These are phyloP conservation scores for Allium fistulosum DNA, from an alignment of 106 monocot species.

Conservation along the genomic window DNA sequence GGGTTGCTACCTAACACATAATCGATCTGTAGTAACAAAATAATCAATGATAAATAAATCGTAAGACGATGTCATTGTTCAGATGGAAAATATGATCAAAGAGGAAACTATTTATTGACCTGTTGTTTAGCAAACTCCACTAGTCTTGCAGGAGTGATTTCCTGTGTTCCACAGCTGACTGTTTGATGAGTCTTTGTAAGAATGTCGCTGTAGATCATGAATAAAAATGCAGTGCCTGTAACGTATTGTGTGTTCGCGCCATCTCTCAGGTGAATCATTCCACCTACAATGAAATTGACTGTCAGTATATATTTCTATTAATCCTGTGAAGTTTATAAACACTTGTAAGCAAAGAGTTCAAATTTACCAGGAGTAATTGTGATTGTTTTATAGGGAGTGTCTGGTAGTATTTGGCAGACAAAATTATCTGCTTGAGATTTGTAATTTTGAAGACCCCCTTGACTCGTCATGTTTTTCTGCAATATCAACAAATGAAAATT, in stretches of 20 bases:
- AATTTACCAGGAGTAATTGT: constrained; percentile 53
- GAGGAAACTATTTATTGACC: constrained; percentile 11
- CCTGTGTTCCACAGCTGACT: constrained; percentile 52
- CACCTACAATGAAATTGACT: constrained; percentile 25
- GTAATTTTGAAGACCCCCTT: constrained; percentile 40
- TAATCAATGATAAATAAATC: not conserved
- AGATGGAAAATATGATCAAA: too few relatives aligned
- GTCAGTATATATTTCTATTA: not conserved
- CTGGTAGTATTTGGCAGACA: constrained; percentile 72
- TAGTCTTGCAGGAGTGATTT: constrained; percentile 40
- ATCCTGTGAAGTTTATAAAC: not conserved
- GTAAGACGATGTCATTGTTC: not conserved
- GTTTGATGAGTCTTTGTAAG: constrained; percentile 35
- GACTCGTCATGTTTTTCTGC: constrained; percentile 44
- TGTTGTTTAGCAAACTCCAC: constrained; percentile 81
- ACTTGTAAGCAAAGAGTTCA: not conserved
- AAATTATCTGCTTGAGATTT: constrained; percentile 87
- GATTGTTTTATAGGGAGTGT: constrained; percentile 66
- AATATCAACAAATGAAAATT: not conserved
- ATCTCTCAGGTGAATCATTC: constrained; percentile 72
- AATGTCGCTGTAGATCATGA: constrained; percentile 62
- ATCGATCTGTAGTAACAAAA: constrained; percentile 49
- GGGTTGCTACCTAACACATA: constrained; percentile 84
- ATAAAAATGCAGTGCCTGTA: constrained; percentile 60
- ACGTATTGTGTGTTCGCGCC: constrained; percentile 98